A percentile compares a stretch with the other conserved stretches of the same genome.
Conservation (phyloP, 2,329 filamentous ascomycete genomes). For the Xylariomycetidae sp. region DNA sequence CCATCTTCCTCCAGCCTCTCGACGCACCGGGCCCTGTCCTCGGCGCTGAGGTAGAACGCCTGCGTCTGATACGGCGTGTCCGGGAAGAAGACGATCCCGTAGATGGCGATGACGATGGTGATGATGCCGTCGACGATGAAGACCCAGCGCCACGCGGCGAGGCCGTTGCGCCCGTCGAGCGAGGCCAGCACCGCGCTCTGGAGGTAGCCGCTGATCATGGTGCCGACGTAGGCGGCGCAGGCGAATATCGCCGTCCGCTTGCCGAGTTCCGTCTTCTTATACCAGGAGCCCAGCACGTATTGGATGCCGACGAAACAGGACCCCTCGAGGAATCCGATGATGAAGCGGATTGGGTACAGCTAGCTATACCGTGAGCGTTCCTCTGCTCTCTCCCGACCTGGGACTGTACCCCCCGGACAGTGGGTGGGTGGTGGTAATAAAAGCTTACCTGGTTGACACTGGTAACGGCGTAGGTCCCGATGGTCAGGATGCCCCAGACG, state of each 20-base stretch:
- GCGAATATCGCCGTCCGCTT: conserved; percentile 62
- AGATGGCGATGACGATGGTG: conserved; percentile 47
- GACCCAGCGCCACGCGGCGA: conserved; percentile 49
- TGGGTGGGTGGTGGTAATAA: no score
- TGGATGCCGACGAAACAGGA: conserved; percentile 44
- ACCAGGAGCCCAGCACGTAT: conserved; percentile 54
- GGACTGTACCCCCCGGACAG: no score
- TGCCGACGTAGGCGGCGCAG: conserved; percentile 54
- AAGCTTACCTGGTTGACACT: conserved; percentile 12
- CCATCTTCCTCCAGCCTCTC: conserved; percentile 24
- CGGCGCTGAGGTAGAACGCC: conserved; percentile 31
- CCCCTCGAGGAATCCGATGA: conserved; percentile 41
- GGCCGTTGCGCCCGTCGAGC: conserved; percentile 36
- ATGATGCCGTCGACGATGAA: conserved; percentile 37
- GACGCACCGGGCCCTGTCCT: conserved; percentile 37
- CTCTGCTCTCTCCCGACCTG: no score
- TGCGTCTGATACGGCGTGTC: conserved; percentile 38
- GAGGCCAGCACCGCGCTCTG: conserved; percentile 40
- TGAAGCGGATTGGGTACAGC: conserved; percentile 35
- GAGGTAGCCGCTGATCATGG: conserved; percentile 55
- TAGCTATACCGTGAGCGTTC: no score
- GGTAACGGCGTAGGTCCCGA: conserved; percentile 14
- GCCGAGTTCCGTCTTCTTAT: conserved; percentile 55
- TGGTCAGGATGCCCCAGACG: conserved; percentile 16
- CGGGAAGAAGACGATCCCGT: conserved; percentile 46